Percentiles rank a stretch among this genome's conserved stretches.
Evolutionary conservation across 805 yeast genomes (phyloP).

Genomic region (Suhomyces xylopsoci): DNA sequence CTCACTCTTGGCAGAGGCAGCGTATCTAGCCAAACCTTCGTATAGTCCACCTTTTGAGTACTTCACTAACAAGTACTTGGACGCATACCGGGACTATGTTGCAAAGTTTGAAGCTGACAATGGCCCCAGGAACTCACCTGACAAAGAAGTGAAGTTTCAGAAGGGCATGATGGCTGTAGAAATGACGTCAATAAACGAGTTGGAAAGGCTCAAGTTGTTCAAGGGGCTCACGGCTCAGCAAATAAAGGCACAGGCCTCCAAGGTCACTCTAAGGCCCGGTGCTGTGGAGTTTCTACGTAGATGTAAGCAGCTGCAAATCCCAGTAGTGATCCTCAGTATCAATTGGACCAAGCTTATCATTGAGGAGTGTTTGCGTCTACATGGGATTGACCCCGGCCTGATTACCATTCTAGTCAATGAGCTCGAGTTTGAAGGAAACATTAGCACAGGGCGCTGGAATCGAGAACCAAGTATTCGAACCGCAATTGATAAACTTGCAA

Average conservation of each 20-base stretch:
- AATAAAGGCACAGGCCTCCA: slow-evolving; percentile 31
- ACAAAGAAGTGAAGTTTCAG: slow-evolving; percentile 46
- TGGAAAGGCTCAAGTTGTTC: slow-evolving; percentile 38
- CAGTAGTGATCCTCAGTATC: slow-evolving; percentile 51
- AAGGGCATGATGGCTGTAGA: slow-evolving; percentile 46
- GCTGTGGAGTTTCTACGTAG: slow-evolving; percentile 32
- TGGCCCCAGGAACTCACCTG: slow-evolving; percentile 30
- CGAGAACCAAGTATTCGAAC: slow-evolving; percentile 37
- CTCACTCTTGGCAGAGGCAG: slow-evolving; percentile 46
- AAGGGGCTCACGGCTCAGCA: slow-evolving; percentile 32
- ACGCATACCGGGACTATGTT: slow-evolving; percentile 31
- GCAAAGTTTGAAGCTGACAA: slow-evolving; percentile 14
- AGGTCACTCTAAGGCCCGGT: slow-evolving; percentile 39
- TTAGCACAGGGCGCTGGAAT: slow-evolving; percentile 31
- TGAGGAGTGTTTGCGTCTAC: slow-evolving; percentile 21
- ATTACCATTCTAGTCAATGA: slow-evolving; percentile 48
- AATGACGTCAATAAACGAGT: slow-evolving; percentile 44
- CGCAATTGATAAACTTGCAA: slow-evolving; percentile 48
- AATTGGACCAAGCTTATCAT: slow-evolving; percentile 60
- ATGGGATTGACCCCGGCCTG: slow-evolving; percentile 21
- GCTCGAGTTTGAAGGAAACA: slow-evolving; percentile 32
- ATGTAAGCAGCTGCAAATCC: slow-evolving; percentile 21
- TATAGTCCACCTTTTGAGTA: slow-evolving; percentile 38
- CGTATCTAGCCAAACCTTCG: slow-evolving; percentile 38
- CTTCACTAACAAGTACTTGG: slow-evolving; percentile 43